A percentile compares a stretch with the other conserved stretches of the same genome.
Conservation (phyloP, 1,284 basidiomycete genomes). For the Malassezia furfur region DNA sequence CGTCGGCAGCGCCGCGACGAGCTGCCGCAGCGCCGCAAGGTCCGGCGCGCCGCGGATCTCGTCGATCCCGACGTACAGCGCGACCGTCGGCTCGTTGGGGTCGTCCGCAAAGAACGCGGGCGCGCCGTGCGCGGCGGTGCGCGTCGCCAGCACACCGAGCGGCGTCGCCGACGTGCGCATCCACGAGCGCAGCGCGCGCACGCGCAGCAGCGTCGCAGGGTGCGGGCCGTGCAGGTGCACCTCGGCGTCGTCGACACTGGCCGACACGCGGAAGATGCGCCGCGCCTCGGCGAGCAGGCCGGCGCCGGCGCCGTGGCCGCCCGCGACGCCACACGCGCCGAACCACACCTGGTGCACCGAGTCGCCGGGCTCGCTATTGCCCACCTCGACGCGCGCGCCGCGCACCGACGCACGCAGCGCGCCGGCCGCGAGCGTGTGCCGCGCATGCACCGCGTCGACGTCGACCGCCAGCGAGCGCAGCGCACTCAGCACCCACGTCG, state of each 20-base stretch:
- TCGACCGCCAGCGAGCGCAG: neutral
- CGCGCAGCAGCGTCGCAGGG: slow-evolving; percentile 14
- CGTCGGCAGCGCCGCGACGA: slow-evolving; percentile 14
- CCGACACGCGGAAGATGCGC: slow-evolving; percentile 26
- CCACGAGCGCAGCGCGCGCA: slow-evolving; percentile 20
- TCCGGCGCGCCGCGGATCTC: slow-evolving; percentile 23
- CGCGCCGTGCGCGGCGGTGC: neutral
- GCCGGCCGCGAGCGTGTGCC: slow-evolving; percentile 15
- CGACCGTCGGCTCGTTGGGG: slow-evolving; percentile 36
- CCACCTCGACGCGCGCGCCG: neutral
- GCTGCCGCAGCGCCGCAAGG: slow-evolving; percentile 17
- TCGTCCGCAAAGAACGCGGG: slow-evolving; percentile 26
- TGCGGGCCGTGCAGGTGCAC: slow-evolving; percentile 11
- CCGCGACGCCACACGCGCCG: slow-evolving; percentile 33
- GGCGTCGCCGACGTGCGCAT: slow-evolving; percentile 35
- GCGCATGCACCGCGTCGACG: slow-evolving; percentile 12
- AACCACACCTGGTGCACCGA: slow-evolving; percentile 38
- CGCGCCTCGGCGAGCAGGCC: slow-evolving; percentile 26
- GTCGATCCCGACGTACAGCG: slow-evolving; percentile 23
- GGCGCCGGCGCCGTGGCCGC: neutral
- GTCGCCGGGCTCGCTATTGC: slow-evolving; percentile 26
- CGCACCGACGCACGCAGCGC: slow-evolving; percentile 2
- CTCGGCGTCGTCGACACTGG: slow-evolving; percentile 22
- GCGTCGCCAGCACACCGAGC: slow-evolving; percentile 29
- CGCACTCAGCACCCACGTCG: neutral